Percentiles rank a stretch among this genome's conserved stretches.
Evolutionary conservation across 2,329 filamentous ascomycete species (phyloP).

Genomic region (Shiraia bambusicola): DNA sequence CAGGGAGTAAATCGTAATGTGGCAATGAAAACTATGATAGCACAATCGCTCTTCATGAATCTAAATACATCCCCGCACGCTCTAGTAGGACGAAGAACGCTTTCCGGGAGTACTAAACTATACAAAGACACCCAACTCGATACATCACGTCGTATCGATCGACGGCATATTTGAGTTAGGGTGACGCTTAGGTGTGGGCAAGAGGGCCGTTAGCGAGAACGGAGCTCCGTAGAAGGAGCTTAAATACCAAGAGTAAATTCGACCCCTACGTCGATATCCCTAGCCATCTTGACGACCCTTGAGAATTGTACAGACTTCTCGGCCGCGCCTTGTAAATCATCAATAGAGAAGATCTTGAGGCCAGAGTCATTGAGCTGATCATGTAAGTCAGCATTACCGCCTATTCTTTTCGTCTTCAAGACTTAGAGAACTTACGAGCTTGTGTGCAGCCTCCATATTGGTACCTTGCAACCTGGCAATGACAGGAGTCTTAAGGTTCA

Average conservation of each 20-base stretch:
- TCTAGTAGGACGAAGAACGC: background rate
- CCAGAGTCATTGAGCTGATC: slow-evolving; percentile 88
- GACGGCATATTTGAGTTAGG: background rate
- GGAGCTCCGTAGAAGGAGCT: slow-evolving; percentile 13
- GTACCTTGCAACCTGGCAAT: slow-evolving; percentile 97
- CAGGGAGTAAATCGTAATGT: slow-evolving; percentile 40
- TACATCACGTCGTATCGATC: slow-evolving; percentile 1
- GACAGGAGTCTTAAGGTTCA: slow-evolving; percentile 96
- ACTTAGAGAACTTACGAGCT: slow-evolving; percentile 57
- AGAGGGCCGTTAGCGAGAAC: slow-evolving; percentile 8
- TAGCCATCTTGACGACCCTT: slow-evolving; percentile 98
- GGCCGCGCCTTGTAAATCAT: slow-evolving; percentile 93
- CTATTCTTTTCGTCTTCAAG: background rate
- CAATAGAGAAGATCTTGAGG: slow-evolving; percentile 99
- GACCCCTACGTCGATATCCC: slow-evolving; percentile 95
- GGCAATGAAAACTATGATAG: background rate
- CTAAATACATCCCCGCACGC: slow-evolving; percentile 10
- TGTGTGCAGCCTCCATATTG: slow-evolving; percentile 93
- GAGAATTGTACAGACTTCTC: slow-evolving; percentile 99
- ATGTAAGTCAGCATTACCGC: slow-evolving; percentile 9
- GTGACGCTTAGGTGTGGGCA: background rate
- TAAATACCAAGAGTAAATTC: slow-evolving; percentile 71
- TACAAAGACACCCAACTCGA: slow-evolving; percentile 14
- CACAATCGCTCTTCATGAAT: slow-evolving; percentile 8
- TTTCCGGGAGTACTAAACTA: slow-evolving; percentile 11